A percentile compares a stretch with the other conserved stretches of the same genome.
These are phyloP conservation scores for Syzygium jambos DNA, from an alignment of 345 rosid species.

Conservation along the genomic window DNA sequence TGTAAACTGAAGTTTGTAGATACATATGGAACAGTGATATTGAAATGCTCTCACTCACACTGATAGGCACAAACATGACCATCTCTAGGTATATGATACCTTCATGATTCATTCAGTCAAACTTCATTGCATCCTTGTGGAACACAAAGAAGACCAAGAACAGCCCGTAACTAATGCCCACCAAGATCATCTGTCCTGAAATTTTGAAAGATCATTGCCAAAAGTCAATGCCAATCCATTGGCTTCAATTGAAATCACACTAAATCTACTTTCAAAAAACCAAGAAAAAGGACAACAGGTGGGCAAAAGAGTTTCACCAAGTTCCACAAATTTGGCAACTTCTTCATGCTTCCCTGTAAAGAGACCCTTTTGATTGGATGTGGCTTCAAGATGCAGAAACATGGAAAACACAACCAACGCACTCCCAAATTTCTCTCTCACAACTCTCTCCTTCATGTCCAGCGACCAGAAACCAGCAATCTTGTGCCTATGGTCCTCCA, in stretches of 20 bases:
- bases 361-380: constrained; percentile 4
- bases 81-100: background rate
- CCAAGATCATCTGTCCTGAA: constrained; percentile 47
- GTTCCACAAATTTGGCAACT: constrained; percentile 13
- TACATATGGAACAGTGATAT: background rate
- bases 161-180: constrained; percentile 45
- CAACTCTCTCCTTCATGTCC: constrained; percentile 54
- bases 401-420: constrained; percentile 54
- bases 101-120: background rate
- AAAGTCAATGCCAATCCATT: background rate
- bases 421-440: constrained; percentile 79
- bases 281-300: background rate
- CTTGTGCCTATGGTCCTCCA: constrained; percentile 25
- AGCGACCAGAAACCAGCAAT: constrained; percentile 46
- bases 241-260: too few species aligned
- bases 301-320: constrained; percentile 21
- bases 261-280: background rate
- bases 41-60: background rate
- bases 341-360: constrained; percentile 1
- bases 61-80: background rate
- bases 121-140: constrained; percentile 34
- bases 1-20: background rate
- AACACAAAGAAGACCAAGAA: constrained; percentile 48
- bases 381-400: constrained; percentile 45
- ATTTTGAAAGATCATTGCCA: background rate